phyloP scores from a whole-genome alignment of 129 eudicot genomes.

The Dittrichia graveolens region DNA sequence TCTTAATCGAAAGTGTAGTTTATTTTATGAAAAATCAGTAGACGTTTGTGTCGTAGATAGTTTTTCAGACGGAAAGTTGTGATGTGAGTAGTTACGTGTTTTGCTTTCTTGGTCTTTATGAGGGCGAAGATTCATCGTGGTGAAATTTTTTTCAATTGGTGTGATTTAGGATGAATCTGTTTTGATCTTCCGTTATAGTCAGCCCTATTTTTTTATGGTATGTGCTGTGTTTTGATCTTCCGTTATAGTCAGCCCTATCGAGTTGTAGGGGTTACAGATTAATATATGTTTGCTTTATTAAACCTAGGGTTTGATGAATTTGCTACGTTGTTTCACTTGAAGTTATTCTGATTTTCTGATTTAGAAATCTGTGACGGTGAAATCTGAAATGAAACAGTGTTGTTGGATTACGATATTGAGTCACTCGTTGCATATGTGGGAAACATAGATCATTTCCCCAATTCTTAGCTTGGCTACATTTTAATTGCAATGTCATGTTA shows the following conservation, averaged over 20 bases:
- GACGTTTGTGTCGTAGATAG: slow-evolving; percentile 4
- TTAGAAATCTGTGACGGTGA: neutral
- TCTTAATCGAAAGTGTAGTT: slow-evolving; percentile 8
- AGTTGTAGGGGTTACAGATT: neutral
- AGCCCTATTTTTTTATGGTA: no score
- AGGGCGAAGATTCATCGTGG: neutral
- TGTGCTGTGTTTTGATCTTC: no score
- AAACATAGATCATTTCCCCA: slow-evolving; percentile 11
- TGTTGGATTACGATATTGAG: neutral
- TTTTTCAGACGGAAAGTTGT: neutral
- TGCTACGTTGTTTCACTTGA: neutral
- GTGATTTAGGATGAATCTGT: slow-evolving; percentile 20
- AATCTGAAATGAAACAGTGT: slow-evolving; percentile 1
- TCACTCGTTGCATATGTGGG: slow-evolving; percentile 11
- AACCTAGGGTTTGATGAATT: neutral
- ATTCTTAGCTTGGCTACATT: neutral
- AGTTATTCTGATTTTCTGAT: slow-evolving; percentile 6
- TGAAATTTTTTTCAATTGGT: slow-evolving; percentile 13
- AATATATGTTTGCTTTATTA: slow-evolving; percentile 13
- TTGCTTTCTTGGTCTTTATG: slow-evolving; percentile 9
- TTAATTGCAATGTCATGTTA: neutral
- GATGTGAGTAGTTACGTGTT: neutral
- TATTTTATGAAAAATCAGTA: neutral
- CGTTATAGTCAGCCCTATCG: no score
- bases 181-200: neutral